These are phyloP conservation scores for Osmanthus fragrans DNA, from an alignment of 257 asterid genomes.

Conservation along the genomic window DNA sequence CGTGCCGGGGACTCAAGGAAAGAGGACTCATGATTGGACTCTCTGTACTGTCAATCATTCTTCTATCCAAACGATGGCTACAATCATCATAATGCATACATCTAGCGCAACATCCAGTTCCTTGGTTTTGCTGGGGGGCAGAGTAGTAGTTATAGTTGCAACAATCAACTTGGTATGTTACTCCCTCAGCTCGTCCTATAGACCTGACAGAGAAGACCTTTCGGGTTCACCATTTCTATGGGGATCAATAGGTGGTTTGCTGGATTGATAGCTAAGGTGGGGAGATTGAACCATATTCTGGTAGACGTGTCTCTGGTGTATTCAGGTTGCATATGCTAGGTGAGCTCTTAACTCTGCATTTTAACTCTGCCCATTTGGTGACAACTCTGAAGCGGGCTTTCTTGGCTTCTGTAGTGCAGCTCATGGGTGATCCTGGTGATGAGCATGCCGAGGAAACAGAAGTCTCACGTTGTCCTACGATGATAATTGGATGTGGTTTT, in stretches of 20 bases:
- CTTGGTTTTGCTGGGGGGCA: slow-evolving; percentile 37
- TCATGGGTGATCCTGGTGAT: slow-evolving; percentile 63
- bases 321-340: slow-evolving; percentile 63
- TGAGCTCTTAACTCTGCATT: slow-evolving; percentile 68
- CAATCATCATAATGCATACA: slow-evolving; percentile 39
- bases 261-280: slow-evolving; percentile 29
- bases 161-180: slow-evolving; percentile 47
- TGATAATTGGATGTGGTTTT: slow-evolving; percentile 33
- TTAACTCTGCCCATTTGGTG: slow-evolving; percentile 22
- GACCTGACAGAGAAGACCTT: slow-evolving; percentile 40
- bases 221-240: slow-evolving; percentile 38
- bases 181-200: slow-evolving; percentile 46
- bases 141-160: slow-evolving; percentile 26
- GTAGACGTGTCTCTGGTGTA: too few species aligned
- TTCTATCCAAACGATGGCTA: slow-evolving; percentile 32
- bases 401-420: slow-evolving; percentile 46
- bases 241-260: slow-evolving; percentile 44
- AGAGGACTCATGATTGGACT: slow-evolving; percentile 33
- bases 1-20: slow-evolving; percentile 35
- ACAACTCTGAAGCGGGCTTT: slow-evolving; percentile 21
- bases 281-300: slow-evolving; percentile 24
- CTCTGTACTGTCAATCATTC: slow-evolving; percentile 27
- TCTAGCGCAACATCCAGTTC: slow-evolving; percentile 36
- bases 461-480: slow-evolving; percentile 26
- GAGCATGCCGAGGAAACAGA: slow-evolving; percentile 49